These are phyloP conservation scores for Magnusiomyces ingens DNA, from an alignment of 1,139 yeast genomes.

Conservation along the genomic window DNA sequence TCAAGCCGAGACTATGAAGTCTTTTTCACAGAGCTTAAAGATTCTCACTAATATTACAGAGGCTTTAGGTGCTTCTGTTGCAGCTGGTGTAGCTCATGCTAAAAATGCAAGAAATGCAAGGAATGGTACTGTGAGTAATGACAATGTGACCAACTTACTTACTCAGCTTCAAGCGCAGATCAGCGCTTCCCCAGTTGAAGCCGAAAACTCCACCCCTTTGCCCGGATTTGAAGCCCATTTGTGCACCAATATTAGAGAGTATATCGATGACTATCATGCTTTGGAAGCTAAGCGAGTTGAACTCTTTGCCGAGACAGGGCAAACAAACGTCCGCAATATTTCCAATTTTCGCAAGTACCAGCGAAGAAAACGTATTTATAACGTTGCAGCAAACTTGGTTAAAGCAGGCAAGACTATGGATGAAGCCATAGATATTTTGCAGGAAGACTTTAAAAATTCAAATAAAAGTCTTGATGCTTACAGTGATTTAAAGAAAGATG, in stretches of 20 bases:
- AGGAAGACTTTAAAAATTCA: background rate
- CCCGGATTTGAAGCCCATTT: background rate
- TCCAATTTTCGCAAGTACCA: background rate
- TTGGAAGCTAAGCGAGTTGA: background rate
- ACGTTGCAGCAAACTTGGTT: background rate
- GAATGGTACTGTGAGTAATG: too few relatives aligned
- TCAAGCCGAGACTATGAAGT: too few relatives aligned
- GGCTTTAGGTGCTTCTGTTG: too few relatives aligned
- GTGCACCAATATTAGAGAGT: background rate
- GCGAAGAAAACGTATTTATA: conserved; percentile 3
- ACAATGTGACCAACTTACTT: too few relatives aligned
- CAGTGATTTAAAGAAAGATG: conserved; percentile 3
- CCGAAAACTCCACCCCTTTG: background rate
- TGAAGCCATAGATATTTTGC: conserved; percentile 1
- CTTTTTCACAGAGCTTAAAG: too few relatives aligned
- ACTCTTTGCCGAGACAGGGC: background rate
- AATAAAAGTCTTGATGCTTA: background rate
- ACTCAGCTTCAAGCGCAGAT: too few relatives aligned
- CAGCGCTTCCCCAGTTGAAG: too few relatives aligned
- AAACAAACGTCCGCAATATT: background rate
- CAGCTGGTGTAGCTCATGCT: too few relatives aligned
- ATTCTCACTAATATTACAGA: too few relatives aligned
- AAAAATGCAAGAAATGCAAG: too few relatives aligned
- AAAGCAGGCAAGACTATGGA: background rate
- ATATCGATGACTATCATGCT: background rate